Evolutionary conservation across 768 basidiomycete species (phyloP), one percentile per base, ranked within the genome.

Genomic region (Coprinopsis strossmayeri): DNA sequence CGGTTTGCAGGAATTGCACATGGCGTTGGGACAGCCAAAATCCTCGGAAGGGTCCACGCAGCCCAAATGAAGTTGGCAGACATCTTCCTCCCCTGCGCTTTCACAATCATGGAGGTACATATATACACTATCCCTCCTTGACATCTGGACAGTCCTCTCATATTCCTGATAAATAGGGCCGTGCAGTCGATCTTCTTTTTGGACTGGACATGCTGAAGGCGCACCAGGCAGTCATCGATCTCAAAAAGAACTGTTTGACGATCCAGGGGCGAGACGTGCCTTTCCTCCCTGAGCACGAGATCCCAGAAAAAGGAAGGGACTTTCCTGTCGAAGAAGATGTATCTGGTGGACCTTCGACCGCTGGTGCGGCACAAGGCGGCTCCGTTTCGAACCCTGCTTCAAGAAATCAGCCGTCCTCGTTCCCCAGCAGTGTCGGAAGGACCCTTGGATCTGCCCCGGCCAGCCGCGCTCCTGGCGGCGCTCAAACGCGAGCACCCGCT

Each of bases 171-270:
- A n/a, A n/a, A 18, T 49, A 92, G 88, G 93, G 93, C 30, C 80
- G 84, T 26, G 84, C 88, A 49, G 92, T 98, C 39, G 95, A 98
- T 60, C 81, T 99, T n/a, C 72, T 99, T 2, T 84, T 99, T 34
- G 96, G 96, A 5, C 77, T 99, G n/a, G 96, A 99, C 74, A 98
- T 98, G 96, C 80, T 98, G 52, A 97, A 92, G 66, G 89, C 93
- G 0, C 90, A 97, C 63, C 93, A 96, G 61, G 95, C 93, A 3
- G 89, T 84, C 60, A 97, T 99, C 63, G 96, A 99, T 65, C 78
- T 99, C 20, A 74, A 84, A 57, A 91, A 91, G 64, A 81, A 83
- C 55, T 87, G 88, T 11, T 80, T 99, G 18, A 79, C 91, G n/a
- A 97, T 99, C 43, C 89, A 92, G 69, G 86, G 81, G 15, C 78